Conservation (phyloP, 169 alveolate species). For the Eimeria mitis region DNA sequence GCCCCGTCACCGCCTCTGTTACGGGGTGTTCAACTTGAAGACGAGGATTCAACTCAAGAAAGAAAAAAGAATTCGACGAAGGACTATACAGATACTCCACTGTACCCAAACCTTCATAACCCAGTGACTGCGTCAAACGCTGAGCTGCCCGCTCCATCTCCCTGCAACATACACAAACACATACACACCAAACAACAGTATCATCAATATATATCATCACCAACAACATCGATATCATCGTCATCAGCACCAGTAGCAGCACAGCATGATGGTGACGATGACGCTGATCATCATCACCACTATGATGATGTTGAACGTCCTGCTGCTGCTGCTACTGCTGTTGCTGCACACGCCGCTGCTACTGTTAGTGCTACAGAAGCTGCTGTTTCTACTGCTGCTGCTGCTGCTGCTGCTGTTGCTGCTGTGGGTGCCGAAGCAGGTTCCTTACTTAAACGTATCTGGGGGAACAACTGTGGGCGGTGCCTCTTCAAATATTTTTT, state of each 20-base stretch:
- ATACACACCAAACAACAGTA: neutral
- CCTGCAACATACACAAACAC: slow-evolving; percentile 37
- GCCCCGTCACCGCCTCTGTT: slow-evolving; percentile 95
- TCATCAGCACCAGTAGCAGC: too few species aligned
- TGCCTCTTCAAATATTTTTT: slow-evolving; percentile 93
- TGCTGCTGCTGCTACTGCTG: too few species aligned
- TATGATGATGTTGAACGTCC: too few species aligned
- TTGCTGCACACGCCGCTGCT: too few species aligned
- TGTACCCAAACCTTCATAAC: slow-evolving; percentile 95
- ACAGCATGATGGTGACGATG: neutral
- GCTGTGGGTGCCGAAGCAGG: too few species aligned
- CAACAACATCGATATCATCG: too few species aligned
- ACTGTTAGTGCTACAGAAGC: too few species aligned
- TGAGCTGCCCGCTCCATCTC: slow-evolving; percentile 94
- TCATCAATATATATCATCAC: too few species aligned
- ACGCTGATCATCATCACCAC: too few species aligned
- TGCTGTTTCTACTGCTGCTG: too few species aligned
- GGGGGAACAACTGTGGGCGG: slow-evolving; percentile 81
- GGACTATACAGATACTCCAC: slow-evolving; percentile 95
- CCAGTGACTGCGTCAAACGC: slow-evolving; percentile 93
- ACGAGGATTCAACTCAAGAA: slow-evolving; percentile 88
- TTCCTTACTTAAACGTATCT: slow-evolving; percentile 53
- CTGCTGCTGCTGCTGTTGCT: too few species aligned
- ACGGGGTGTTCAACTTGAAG: slow-evolving; percentile 97
- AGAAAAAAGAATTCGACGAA: slow-evolving; percentile 88